These are phyloP conservation scores for Leucoagaricus sp. DNA, from an alignment of 1,284 basidiomycete genomes.

Conservation along the genomic window DNA sequence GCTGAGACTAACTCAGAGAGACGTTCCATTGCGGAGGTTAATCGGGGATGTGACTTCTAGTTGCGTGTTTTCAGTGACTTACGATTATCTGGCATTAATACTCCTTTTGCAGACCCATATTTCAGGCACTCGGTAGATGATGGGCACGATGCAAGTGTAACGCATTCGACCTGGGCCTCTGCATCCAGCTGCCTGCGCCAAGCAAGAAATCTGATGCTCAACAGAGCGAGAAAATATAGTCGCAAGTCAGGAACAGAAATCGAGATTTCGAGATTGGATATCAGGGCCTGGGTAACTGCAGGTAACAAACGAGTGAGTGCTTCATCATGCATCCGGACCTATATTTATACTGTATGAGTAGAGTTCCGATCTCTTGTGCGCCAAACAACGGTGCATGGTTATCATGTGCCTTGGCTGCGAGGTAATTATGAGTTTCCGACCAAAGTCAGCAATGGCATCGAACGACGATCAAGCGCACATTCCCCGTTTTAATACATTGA, in stretches of 20 bases:
- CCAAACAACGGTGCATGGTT: slow-evolving; percentile 24
- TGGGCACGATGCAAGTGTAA: background rate
- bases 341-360: slow-evolving; percentile 16
- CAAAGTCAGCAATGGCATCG: slow-evolving; percentile 16
- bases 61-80: background rate
- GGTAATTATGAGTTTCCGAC: slow-evolving; percentile 26
- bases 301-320: slow-evolving; percentile 34
- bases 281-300: slow-evolving; percentile 35
- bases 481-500: slow-evolving; percentile 15
- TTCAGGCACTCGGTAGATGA: slow-evolving; percentile 25
- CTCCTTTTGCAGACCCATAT: slow-evolving; percentile 28
- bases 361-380: slow-evolving; percentile 21
- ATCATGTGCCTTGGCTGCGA: slow-evolving; percentile 33
- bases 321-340: background rate
- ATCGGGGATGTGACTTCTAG: slow-evolving; percentile 29
- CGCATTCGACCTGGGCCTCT: slow-evolving; percentile 15
- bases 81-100: background rate
- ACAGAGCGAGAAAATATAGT: slow-evolving; percentile 26
- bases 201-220: slow-evolving; percentile 25
- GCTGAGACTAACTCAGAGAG: slow-evolving; percentile 36
- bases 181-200: slow-evolving; percentile 23
- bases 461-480: slow-evolving; percentile 10
- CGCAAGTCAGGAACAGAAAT: slow-evolving; percentile 22
- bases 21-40: slow-evolving; percentile 32
- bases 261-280: slow-evolving; percentile 26